Evolutionary conservation across 345 rosid genomes (phyloP).

Genomic region (Bruguiera parviflora): DNA sequence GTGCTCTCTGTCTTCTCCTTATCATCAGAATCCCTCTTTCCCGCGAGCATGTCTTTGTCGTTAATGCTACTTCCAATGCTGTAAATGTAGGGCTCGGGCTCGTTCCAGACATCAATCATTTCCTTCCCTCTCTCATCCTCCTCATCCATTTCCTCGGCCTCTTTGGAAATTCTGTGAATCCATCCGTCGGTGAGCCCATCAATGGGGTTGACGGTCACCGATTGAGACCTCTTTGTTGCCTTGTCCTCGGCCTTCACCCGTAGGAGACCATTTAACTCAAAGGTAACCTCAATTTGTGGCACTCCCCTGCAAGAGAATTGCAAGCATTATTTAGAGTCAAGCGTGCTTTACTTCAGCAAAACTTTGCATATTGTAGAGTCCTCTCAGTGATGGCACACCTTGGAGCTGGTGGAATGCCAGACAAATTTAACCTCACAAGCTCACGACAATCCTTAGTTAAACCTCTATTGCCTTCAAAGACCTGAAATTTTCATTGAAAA

Average conservation of each 20-base stretch:
- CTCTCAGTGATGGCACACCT: no score
- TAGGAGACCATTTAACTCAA: slow-evolving; percentile 47
- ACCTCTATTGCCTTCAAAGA: no score
- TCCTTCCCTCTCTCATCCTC: slow-evolving; percentile 45
- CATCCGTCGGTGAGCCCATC: slow-evolving; percentile 55
- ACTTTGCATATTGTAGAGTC: no score
- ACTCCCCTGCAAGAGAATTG: slow-evolving; percentile 38
- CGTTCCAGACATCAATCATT: slow-evolving; percentile 52
- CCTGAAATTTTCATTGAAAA: no score
- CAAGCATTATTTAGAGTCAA: no score
- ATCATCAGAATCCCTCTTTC: slow-evolving; percentile 42
- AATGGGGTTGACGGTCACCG: slow-evolving; percentile 45
- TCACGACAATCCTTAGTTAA: no score
- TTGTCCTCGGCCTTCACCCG: slow-evolving; percentile 57
- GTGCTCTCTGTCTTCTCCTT: slow-evolving; percentile 44
- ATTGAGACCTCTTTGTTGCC: slow-evolving; percentile 40
- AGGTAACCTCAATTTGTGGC: slow-evolving; percentile 48
- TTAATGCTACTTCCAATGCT: slow-evolving; percentile 40
- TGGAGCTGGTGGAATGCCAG: no score
- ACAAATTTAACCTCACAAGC: no score
- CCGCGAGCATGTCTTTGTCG: slow-evolving; percentile 39
- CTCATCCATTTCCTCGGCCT: slow-evolving; percentile 52
- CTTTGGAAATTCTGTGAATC: slow-evolving; percentile 52
- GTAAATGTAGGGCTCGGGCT: slow-evolving; percentile 47
- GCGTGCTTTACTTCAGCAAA: no score